Conservation (phyloP, 2,329 filamentous ascomycete genomes). For the Rhinocladiella mackenziei region DNA sequence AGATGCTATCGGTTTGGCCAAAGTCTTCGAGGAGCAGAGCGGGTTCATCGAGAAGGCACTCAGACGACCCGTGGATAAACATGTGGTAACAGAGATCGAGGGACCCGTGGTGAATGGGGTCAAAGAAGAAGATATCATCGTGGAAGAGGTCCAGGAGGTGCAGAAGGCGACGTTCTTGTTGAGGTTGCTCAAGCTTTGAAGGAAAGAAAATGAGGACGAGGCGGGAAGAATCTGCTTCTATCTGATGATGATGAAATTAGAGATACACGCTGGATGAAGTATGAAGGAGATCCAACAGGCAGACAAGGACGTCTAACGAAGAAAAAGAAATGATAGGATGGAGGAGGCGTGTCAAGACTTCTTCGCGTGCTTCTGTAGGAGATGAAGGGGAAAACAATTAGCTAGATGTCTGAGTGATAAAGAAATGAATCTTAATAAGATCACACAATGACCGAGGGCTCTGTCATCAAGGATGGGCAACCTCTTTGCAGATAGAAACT, state of each 20-base stretch:
- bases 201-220: neutral
- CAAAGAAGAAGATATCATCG: slow-evolving; percentile 59
- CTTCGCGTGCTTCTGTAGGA: slow-evolving; percentile 50
- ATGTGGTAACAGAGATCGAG: slow-evolving; percentile 58
- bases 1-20: slow-evolving; percentile 67
- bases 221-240: neutral
- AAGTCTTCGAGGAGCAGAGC: slow-evolving; percentile 65
- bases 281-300: slow-evolving; percentile 3
- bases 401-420: slow-evolving; percentile 4
- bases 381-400: slow-evolving; percentile 7
- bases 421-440: no score
- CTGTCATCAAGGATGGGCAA: no score
- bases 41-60: slow-evolving; percentile 70
- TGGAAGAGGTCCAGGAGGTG: slow-evolving; percentile 79
- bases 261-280: no score
- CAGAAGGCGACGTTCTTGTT: slow-evolving; percentile 77
- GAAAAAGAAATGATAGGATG: slow-evolving; percentile 4
- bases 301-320: slow-evolving; percentile 3
- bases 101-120: slow-evolving; percentile 40
- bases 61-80: slow-evolving; percentile 70
- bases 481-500: no score
- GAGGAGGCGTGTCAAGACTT: slow-evolving; percentile 37
- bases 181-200: slow-evolving; percentile 67
- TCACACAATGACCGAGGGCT: no score
- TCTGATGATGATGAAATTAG: no score